Evolutionary conservation across 768 basidiomycete species (phyloP), one percentile per base, ranked within the genome.

Genomic region (Lactarius sp.): DNA sequence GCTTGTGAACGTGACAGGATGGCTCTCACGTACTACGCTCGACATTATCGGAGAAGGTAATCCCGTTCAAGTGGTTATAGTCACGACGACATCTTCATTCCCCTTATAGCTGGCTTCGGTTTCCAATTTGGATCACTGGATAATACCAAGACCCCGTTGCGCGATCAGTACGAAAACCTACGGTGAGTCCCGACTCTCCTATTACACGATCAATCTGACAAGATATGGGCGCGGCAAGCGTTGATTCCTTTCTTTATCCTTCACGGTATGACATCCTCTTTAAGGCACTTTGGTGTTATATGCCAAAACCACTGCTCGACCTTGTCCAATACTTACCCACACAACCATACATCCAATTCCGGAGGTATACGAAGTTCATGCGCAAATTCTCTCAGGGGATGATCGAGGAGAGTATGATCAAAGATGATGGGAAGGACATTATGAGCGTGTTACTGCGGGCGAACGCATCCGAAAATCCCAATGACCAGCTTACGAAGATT

Each of bases 11-110:
- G 62, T 71, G 16, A 18, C 33, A 8, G n/a, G 56, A 6, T 71
- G 70, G 71, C 62, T 72, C 6, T 64, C 70, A 2, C 62, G 69
- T 2, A 69, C 67, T 53, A 71, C 70, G 13, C 62, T 72, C 18
- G 71, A 71, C 52, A 61, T 70, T 16, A 72, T 72, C 42, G 68
- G 70, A 27, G 69, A 70, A 64, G 66, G 71, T 72, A 27, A 14
- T 12, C 18, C 4, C 6, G 41, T 52, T 27, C 22, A 27, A 27
- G 42, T 31, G 22, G n/a, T 2, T 8, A 13, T 22, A 18, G 42
- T 9, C 12, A 10, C 10, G 6, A 4, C 54, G 52, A 9, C 33
- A 27, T 16, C 22, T 18, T 20, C 1, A 16, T 8, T 51, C 10
- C 34, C 31, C 6, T 7, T 6, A 8, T 54, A 71, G 70, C 66